Conservation (phyloP, 2,329 filamentous ascomycete genomes). For the Thielaviopsis ethacetica region DNA sequence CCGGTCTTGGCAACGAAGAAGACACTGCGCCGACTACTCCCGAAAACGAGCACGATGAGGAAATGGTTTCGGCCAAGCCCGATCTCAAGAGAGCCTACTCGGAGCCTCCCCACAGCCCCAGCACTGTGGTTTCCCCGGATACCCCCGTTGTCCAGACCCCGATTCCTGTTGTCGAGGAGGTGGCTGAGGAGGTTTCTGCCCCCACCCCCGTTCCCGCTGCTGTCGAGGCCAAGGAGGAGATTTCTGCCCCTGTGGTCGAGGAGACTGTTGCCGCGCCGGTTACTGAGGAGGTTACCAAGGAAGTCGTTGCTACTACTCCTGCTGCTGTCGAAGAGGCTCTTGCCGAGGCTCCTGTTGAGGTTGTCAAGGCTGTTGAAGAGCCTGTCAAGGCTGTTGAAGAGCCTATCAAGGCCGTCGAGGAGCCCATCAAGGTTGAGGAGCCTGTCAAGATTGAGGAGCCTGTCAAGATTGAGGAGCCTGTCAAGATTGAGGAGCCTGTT, state of each 20-base stretch:
- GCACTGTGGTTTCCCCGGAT: too few species aligned
- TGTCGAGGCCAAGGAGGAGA: too few species aligned
- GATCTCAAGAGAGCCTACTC: not conserved
- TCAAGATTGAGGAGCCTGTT: too few species aligned
- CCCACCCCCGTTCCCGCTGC: too few species aligned
- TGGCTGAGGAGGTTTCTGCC: too few species aligned
- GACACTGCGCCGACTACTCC: slow-evolving; percentile 10
- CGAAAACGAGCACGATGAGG: slow-evolving; percentile 6
- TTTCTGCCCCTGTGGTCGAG: too few species aligned
- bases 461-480: not conserved
- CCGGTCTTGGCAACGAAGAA: too few species aligned
- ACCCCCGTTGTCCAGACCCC: too few species aligned
- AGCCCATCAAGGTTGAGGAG: not conserved
- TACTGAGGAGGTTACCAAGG: not conserved
- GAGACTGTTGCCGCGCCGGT: too few species aligned
- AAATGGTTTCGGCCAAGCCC: not conserved
- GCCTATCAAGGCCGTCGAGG: not conserved
- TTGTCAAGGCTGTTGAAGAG: not conserved
- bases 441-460: not conserved
- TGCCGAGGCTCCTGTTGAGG: not conserved
- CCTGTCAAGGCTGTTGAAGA: not conserved
- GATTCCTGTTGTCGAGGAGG: too few species aligned
- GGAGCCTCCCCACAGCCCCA: too few species aligned
- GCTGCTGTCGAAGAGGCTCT: not conserved
- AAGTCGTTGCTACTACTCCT: not conserved